Conservation (phyloP, 257 asterid species). For the Catharanthus roseus region DNA sequence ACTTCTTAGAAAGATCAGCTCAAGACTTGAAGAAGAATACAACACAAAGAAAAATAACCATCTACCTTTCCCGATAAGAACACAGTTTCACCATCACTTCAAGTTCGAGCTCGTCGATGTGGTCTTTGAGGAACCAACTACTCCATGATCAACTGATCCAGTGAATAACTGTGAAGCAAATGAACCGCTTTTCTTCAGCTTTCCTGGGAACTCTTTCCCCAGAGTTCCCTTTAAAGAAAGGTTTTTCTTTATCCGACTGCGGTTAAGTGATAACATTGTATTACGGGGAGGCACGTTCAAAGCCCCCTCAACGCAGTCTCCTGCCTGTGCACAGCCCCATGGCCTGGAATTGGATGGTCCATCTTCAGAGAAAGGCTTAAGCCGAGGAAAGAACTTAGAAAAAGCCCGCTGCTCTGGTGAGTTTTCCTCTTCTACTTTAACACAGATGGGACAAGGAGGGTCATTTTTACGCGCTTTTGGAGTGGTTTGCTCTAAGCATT, state of each 20-base stretch:
- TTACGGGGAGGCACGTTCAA: slow-evolving; percentile 52
- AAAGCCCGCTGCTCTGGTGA: slow-evolving; percentile 53
- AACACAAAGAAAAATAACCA: background rate
- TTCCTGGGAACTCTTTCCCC: slow-evolving; percentile 63
- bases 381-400: slow-evolving; percentile 65
- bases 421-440: slow-evolving; percentile 53
- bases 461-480: slow-evolving; percentile 73
- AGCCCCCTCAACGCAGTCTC: slow-evolving; percentile 88
- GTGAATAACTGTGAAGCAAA: slow-evolving; percentile 50
- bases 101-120: slow-evolving; percentile 4
- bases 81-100: slow-evolving; percentile 11
- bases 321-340: slow-evolving; percentile 85
- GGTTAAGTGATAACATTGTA: slow-evolving; percentile 60
- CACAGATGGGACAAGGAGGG: slow-evolving; percentile 89
- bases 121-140: slow-evolving; percentile 50
- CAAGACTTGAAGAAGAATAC: background rate
- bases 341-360: slow-evolving; percentile 47
- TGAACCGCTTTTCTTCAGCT: slow-evolving; percentile 49
- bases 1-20: background rate
- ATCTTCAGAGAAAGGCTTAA: slow-evolving; percentile 58
- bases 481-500: slow-evolving; percentile 87
- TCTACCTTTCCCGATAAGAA: background rate
- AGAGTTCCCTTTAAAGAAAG: slow-evolving; percentile 50
- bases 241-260: slow-evolving; percentile 53
- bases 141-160: slow-evolving; percentile 51